Base-by-base conservation (phyloP, 352 stramenopile species). In the Pythium oligandrum region DNA sequence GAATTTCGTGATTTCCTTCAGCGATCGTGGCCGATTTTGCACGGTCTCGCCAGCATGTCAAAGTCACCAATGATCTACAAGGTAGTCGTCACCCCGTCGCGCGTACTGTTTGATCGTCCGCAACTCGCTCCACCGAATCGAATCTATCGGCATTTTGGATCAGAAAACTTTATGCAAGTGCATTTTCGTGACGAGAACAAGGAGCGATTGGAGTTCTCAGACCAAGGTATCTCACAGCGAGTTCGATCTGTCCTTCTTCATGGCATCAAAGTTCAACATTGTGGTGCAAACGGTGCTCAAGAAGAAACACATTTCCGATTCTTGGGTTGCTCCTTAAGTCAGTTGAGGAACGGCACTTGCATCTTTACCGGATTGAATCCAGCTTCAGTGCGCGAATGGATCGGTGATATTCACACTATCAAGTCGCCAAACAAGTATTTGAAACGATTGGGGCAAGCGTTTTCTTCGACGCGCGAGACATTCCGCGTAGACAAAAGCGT, bases 181-280 rank as follows among this genome's bases (percentile, higher is more conserved):
- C 87, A 92, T 53, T 92, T 92, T 37, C 79, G 82, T 6, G 82
- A 92, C 55, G 82, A 92, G 55, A 88, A 86, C 39, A 80, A 77
- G 53, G 77, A 90, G 47, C 71, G 76, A 8, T 59, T 90, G 36
- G 77, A 92, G 9, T 88, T 83, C 54, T 67, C 61, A 0, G 66
- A 78, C 38, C 6, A 12, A 8, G 50, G 45, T 2, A 69, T 88
- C 43, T 53, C 78, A 38, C 9, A 54, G 40, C 61, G 68, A 17
- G 67, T 90, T 42, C 64, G 63, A 30, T n/a, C 33, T n/a, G 44
- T 71, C 9, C 40, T 71, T 31, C 6, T 32, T 0, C 32, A 52
- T 8, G 64, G 64, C 4, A 68, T 71, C 31, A 32, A 38, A 3
- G 39, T 71, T 30, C 17, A 55, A 30, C 37, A 70, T 49, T 32